Evolutionary conservation across 2,329 filamentous ascomycete species (phyloP), one percentile per base, ranked within the genome.

Genomic region (Fusarium sp.): DNA sequence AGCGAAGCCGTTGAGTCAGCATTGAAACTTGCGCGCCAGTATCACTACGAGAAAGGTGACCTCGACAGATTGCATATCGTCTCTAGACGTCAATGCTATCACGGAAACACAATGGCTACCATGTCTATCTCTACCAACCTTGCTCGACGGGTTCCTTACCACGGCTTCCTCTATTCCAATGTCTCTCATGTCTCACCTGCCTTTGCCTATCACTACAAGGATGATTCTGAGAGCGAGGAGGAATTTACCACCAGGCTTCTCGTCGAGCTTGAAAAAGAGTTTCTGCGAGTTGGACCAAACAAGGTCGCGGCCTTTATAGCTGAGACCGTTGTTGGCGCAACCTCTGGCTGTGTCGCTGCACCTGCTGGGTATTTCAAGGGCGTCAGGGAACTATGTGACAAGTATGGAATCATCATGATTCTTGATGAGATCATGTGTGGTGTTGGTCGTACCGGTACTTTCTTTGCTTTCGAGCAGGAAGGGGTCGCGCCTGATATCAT

Each of bases 381-480:
- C 1, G 64, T 74, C 9, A 55, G 54, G 5, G 40, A 63, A 1
- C 82, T 89, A 56, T 89, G 87, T 72, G 80, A 83, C 59, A 82
- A 82, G 64, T 81, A 87, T 2, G 84, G 82, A 4, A 88, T 89
- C 82, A 80, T 89, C 4, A 72, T 89, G 9, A 89, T 89, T 47
- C 76, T 89, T 18, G 87, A 89, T 65, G 88, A 89, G 72, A 87
- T 88, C 0, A 87, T 89, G 76, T 89, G 87, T 0, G 87, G 85
- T 0, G 80, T 89, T 4, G 87, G 87, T 0, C 80, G 88, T 2
- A 84, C 82, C 0, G 87, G 87, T 0, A 76, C 84, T 3, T 86
- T 90, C 81, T 89, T 90, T 53, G 88, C 87, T 0, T 86, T 89
- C 50, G 78, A 88, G 61, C 79, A 87, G 3, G 69, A 74, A 7